phyloP scores from a whole-genome alignment of 768 basidiomycete species.

The Psilocybe cubensis region DNA sequence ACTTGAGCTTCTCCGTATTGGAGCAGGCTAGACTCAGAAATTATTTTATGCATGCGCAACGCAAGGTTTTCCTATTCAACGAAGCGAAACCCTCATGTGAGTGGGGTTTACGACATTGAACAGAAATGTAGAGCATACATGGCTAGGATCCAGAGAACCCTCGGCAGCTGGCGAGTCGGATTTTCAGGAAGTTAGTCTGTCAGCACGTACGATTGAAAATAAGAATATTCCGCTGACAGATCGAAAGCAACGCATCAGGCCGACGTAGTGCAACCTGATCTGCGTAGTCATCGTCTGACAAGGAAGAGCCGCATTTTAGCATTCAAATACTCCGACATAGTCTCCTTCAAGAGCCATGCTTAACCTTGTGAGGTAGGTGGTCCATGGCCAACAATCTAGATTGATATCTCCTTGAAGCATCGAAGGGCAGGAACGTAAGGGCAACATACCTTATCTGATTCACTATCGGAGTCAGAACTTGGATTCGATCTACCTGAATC shows the following conservation, averaged over 20 bases:
- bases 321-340: slow-evolving; percentile 14
- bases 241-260: slow-evolving; percentile 13
- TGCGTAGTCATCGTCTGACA: slow-evolving; percentile 7
- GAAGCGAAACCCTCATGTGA: slow-evolving; percentile 6
- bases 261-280: slow-evolving; percentile 9
- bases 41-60: slow-evolving; percentile 5
- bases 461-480: slow-evolving; percentile 2
- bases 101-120: slow-evolving; percentile 10
- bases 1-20: slow-evolving; percentile 2
- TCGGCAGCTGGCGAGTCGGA: slow-evolving; percentile 10
- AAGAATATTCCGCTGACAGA: slow-evolving; percentile 14
- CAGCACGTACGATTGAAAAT: slow-evolving; percentile 3
- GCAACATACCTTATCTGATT: slow-evolving; percentile 16
- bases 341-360: slow-evolving; percentile 6
- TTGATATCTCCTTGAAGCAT: slow-evolving; percentile 23
- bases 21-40: slow-evolving; percentile 6
- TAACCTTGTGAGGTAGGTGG: slow-evolving; percentile 21
- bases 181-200: slow-evolving; percentile 4
- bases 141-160: slow-evolving; percentile 1
- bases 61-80: slow-evolving; percentile 8
- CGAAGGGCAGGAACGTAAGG: slow-evolving; percentile 6
- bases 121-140: slow-evolving; percentile 13
- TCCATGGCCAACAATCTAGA: slow-evolving; percentile 19
- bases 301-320: slow-evolving; percentile 17
- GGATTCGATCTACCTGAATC: slow-evolving; percentile 6